These are phyloP conservation scores for Yamadazyma tumulicola DNA, from an alignment of 805 yeast genomes.

Conservation along the genomic window DNA sequence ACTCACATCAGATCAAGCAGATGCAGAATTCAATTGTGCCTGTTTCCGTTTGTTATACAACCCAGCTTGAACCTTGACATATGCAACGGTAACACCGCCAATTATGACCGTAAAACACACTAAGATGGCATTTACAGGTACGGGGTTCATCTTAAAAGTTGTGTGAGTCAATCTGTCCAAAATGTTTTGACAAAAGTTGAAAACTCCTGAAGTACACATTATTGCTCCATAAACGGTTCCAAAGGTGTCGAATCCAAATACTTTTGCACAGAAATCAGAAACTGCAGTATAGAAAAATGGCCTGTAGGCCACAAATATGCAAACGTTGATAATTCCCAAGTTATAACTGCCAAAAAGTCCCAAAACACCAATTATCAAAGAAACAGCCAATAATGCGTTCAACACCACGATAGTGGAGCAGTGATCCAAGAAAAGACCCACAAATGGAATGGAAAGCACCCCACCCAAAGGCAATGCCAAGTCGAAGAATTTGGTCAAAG, in stretches of 20 bases:
- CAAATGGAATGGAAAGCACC: conserved; percentile 50
- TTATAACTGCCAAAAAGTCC: conserved; percentile 43
- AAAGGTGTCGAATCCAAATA: conserved; percentile 59
- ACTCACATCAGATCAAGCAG: background rate
- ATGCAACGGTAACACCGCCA: conserved; percentile 40
- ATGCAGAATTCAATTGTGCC: conserved; percentile 4
- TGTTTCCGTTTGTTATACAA: conserved; percentile 11
- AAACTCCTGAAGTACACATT: conserved; percentile 49
- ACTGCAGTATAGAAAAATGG: conserved; percentile 59
- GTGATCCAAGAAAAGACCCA: conserved; percentile 49
- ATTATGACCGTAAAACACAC: conserved; percentile 38
- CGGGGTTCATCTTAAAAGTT: conserved; percentile 51
- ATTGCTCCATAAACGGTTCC: conserved; percentile 59
- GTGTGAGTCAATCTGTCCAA: conserved; percentile 51
- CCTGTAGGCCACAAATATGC: conserved; percentile 49
- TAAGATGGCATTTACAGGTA: conserved; percentile 45
- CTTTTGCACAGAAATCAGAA: conserved; percentile 59
- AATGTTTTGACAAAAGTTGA: conserved; percentile 45
- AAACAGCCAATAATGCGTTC: conserved; percentile 34
- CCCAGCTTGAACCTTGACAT: conserved; percentile 23
- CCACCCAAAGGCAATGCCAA: conserved; percentile 57
- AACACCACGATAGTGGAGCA: conserved; percentile 47
- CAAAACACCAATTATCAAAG: conserved; percentile 44
- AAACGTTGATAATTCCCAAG: conserved; percentile 43
- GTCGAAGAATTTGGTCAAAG: conserved; percentile 47